A percentile compares a stretch with the other conserved stretches of the same genome.
Conservation (phyloP, 768 basidiomycete genomes). For the Mycena albidolilacea region DNA sequence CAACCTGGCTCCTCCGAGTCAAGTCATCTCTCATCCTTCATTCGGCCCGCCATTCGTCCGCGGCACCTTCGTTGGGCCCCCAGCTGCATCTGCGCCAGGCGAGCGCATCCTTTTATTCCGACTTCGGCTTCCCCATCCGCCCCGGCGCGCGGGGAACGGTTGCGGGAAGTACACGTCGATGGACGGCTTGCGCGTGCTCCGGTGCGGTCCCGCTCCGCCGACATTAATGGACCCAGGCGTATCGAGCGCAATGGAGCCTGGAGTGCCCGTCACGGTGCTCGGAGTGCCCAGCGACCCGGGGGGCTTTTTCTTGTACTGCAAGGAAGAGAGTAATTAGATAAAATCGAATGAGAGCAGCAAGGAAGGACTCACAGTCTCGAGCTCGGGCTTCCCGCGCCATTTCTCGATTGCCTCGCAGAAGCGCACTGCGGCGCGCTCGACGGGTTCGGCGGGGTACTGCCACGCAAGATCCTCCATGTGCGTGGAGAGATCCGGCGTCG, state of each 20-base stretch:
- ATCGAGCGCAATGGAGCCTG: constrained; percentile 66
- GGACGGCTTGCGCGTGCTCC: constrained; percentile 53
- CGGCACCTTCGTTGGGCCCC: constrained; percentile 14
- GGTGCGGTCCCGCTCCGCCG: constrained; percentile 15
- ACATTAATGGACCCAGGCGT: constrained; percentile 44
- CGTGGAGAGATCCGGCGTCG: constrained; percentile 81
- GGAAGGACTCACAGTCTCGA: constrained; percentile 73
- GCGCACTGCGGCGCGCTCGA: constrained; percentile 82
- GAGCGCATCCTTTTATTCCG: constrained; percentile 33
- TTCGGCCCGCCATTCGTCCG: constrained; percentile 15
- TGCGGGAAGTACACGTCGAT: constrained; percentile 65
- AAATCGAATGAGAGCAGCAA: constrained; percentile 1
- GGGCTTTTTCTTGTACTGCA: constrained; percentile 72
- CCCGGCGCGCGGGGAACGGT: constrained; percentile 30
- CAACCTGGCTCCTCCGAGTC: too few relatives aligned
- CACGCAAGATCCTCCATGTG: constrained; percentile 87
- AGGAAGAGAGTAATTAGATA: constrained; percentile 18
- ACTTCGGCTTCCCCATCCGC: constrained; percentile 12
- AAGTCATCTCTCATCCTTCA: background rate
- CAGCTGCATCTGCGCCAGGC: constrained; percentile 8
- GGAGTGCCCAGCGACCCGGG: constrained; percentile 37
- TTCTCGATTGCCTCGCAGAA: constrained; percentile 87
- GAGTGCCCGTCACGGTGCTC: background rate
- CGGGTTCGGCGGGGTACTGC: constrained; percentile 86
- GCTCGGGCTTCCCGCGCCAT: constrained; percentile 89